Conservation (phyloP, 129 eudicot genomes). For the Apium graveolens region DNA sequence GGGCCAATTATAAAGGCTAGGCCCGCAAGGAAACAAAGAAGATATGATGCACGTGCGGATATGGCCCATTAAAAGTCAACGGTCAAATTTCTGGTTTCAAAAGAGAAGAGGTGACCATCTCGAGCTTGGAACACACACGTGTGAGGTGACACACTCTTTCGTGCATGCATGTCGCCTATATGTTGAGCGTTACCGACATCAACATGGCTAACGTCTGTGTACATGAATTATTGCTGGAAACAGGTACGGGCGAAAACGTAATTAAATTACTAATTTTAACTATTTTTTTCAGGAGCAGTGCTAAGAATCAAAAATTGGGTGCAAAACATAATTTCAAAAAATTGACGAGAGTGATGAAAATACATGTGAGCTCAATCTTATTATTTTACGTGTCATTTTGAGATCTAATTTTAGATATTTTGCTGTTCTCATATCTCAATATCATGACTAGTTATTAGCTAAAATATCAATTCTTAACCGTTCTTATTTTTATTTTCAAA, state of each 20-base stretch:
- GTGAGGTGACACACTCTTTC: neutral
- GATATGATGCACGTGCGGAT: slow-evolving; percentile 1
- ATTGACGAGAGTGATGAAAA: too few species aligned
- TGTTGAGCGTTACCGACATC: neutral
- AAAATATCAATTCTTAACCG: too few species aligned
- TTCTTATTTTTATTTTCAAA: too few species aligned
- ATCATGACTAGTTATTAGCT: too few species aligned
- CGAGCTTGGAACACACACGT: neutral
- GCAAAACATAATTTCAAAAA: too few species aligned
- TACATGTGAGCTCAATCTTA: too few species aligned
- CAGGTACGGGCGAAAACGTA: neutral
- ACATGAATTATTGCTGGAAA: neutral
- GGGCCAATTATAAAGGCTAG: neutral
- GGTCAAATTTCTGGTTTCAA: neutral
- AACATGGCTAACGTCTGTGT: neutral
- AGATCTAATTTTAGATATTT: too few species aligned
- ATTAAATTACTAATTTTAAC: too few species aligned
- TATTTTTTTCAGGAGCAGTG: too few species aligned
- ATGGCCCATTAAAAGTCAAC: neutral
- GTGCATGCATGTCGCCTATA: neutral
- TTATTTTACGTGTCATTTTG: too few species aligned
- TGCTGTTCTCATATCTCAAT: too few species aligned
- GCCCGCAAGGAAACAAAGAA: slow-evolving; percentile 4
- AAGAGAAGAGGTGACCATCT: neutral
- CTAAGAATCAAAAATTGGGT: too few species aligned